These are phyloP conservation scores for Brassica cretica DNA, from an alignment of 345 rosid genomes.

Conservation along the genomic window DNA sequence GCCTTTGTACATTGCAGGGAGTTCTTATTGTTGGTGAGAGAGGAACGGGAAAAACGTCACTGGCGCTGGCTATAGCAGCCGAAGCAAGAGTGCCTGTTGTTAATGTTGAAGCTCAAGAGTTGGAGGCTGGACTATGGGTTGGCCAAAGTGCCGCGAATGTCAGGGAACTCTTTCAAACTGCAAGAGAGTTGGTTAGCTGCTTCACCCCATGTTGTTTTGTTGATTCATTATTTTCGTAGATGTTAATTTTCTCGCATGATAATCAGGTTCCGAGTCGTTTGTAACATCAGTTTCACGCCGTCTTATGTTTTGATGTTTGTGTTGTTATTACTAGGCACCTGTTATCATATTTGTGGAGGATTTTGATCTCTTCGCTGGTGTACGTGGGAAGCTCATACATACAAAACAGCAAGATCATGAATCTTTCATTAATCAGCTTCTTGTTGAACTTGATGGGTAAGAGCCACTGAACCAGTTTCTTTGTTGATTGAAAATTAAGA, in stretches of 20 bases:
- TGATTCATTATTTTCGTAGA: conserved; percentile 18
- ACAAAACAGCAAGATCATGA: conserved; percentile 94
- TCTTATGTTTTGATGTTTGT: conserved; percentile 31
- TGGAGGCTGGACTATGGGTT: conserved; percentile 98
- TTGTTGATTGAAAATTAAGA: conserved; percentile 13
- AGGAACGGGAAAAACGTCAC: conserved; percentile 92
- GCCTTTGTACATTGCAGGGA: conserved; percentile 60
- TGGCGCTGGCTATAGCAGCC: conserved; percentile 93
- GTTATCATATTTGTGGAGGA: conserved; percentile 95
- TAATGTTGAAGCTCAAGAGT: conserved; percentile 77
- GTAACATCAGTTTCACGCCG: conserved; percentile 8
- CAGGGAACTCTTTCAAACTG: conserved; percentile 95
- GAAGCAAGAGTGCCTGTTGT: conserved; percentile 97
- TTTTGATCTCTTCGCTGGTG: conserved; percentile 97
- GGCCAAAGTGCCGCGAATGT: conserved; percentile 98
- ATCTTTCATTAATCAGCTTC: conserved; percentile 94
- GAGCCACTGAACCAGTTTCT: conserved; percentile 22
- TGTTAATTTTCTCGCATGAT: conserved; percentile 10
- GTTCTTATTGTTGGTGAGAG: conserved; percentile 97
- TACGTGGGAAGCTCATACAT: conserved; percentile 87
- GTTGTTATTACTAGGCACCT: conserved; percentile 68
- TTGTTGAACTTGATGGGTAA: conserved; percentile 99
- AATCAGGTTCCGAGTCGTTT: conserved; percentile 3
- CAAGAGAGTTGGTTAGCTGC: conserved; percentile 81
- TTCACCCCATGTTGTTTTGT: conserved; percentile 25